phyloP scores from a whole-genome alignment of 495 filamentous ascomycete genomes.

The Pyronema domesticum region DNA sequence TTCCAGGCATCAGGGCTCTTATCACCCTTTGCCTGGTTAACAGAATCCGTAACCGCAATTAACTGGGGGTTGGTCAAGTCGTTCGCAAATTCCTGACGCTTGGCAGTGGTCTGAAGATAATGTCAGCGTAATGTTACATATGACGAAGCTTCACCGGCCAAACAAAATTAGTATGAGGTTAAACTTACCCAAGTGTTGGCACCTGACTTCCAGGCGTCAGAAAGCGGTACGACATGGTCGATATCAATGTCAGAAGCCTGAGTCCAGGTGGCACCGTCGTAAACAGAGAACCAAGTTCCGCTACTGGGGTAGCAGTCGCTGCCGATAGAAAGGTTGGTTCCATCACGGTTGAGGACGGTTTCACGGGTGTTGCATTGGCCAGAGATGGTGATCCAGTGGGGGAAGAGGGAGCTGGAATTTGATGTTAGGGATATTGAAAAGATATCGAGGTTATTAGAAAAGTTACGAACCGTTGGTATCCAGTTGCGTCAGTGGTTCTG shows the following conservation, averaged over 20 bases:
- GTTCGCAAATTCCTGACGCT: conserved; percentile 51
- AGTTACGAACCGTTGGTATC: conserved; percentile 30
- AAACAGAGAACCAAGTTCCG: conserved; percentile 47
- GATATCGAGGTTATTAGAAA: background rate
- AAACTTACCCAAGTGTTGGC: conserved; percentile 29
- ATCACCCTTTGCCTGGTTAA: conserved; percentile 54
- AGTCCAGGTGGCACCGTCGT: conserved; percentile 53
- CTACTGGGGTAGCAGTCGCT: conserved; percentile 37
- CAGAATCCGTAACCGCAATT: conserved; percentile 54
- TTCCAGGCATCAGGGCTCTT: conserved; percentile 55
- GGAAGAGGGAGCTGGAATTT: conserved; percentile 37
- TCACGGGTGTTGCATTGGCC: conserved; percentile 48
- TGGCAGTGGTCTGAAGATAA: conserved; percentile 36
- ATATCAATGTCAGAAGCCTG: conserved; percentile 47
- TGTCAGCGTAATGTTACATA: background rate
- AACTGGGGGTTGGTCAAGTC: conserved; percentile 53
- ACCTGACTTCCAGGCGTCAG: conserved; percentile 47
- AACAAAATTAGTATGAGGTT: background rate
- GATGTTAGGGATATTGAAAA: background rate
- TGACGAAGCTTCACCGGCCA: background rate
- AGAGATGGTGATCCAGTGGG: conserved; percentile 45
- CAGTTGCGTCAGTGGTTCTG: conserved; percentile 33
- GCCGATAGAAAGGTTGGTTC: conserved; percentile 34
- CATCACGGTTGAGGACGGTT: conserved; percentile 50
- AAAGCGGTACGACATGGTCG: conserved; percentile 57